These are phyloP conservation scores for Paxillus ammoniavirescens DNA, from an alignment of 768 basidiomycete species.

Conservation along the genomic window DNA sequence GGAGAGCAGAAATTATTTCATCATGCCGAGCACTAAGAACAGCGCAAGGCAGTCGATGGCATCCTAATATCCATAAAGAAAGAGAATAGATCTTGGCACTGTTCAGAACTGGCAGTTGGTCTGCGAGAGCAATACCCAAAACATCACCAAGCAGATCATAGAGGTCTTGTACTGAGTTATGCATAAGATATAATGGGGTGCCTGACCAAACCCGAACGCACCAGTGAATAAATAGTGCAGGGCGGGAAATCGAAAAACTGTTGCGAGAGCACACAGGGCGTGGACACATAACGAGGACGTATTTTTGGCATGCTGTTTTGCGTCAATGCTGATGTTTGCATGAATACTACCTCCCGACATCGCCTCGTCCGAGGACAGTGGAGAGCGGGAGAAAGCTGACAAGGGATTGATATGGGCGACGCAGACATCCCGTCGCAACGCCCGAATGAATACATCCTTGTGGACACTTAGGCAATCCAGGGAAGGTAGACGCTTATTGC, in stretches of 20 bases:
- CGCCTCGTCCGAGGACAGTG: conserved; percentile 1
- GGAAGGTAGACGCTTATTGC: conserved; percentile 13
- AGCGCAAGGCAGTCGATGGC: conserved; percentile 44
- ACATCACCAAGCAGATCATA: conserved; percentile 43
- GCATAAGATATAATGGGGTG: conserved; percentile 3
- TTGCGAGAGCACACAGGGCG: conserved; percentile 50
- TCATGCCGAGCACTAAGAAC: conserved; percentile 33
- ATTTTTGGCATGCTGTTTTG: conserved; percentile 41
- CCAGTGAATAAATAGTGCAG: conserved; percentile 48
- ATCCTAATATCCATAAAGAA: conserved; percentile 49
- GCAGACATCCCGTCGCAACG: conserved; percentile 52
- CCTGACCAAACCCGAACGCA: conserved; percentile 29
- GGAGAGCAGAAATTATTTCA: conserved; percentile 36
- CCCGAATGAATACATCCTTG: conserved; percentile 36
- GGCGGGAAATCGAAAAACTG: conserved; percentile 47
- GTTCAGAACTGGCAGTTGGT: conserved; percentile 36
- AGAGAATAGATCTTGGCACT: conserved; percentile 45
- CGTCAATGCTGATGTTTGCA: conserved; percentile 29
- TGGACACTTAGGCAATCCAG: conserved; percentile 32
- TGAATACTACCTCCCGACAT: not conserved
- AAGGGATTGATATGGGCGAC: conserved; percentile 40
- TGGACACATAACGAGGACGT: conserved; percentile 48
- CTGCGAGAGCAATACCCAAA: conserved; percentile 40
- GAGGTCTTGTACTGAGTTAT: conserved; percentile 41
- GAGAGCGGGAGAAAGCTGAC: conserved; percentile 10